Conservation (phyloP, 1,139 yeast species). For the Eremothecium sinecaudum region DNA sequence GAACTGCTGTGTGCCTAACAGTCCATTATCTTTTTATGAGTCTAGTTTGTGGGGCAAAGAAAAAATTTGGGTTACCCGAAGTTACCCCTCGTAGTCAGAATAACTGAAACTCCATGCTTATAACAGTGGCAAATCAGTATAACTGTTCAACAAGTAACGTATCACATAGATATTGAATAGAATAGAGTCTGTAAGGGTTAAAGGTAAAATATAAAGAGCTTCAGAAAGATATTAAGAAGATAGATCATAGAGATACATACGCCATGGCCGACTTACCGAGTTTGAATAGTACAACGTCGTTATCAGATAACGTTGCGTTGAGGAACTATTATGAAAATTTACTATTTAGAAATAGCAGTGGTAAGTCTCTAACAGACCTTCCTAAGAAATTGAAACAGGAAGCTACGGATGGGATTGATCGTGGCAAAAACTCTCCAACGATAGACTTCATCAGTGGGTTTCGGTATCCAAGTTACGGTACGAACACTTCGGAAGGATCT, state of each 20-base stretch:
- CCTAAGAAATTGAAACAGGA: conserved; percentile 18
- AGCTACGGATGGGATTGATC: conserved; percentile 5
- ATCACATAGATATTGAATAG: too few species aligned
- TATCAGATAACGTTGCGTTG: conserved; percentile 29
- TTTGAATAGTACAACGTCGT: conserved; percentile 29
- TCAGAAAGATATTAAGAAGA: background rate
- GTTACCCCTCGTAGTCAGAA: conserved; percentile 4
- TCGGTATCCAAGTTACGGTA: conserved; percentile 9
- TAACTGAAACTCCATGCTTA: conserved; percentile 4
- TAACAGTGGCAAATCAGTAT: conserved; percentile 5
- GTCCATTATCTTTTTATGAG: background rate
- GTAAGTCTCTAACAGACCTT: conserved; percentile 29
- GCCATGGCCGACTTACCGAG: conserved; percentile 18
- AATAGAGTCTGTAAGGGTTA: too few species aligned
- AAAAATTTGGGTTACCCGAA: conserved; percentile 4
- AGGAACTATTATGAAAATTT: conserved; percentile 29
- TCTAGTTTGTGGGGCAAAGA: background rate
- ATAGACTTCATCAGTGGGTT: conserved; percentile 26
- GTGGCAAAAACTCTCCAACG: conserved; percentile 7
- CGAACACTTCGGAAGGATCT: conserved; percentile 4
- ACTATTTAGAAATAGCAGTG: conserved; percentile 27
- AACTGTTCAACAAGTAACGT: too few species aligned
- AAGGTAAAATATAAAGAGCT: conserved; percentile 3
- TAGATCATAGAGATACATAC: conserved; percentile 3
- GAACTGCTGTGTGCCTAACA: too few species aligned